Evolutionary conservation across 768 basidiomycete species (phyloP).

Genomic region (Coprinellus micaceus): DNA sequence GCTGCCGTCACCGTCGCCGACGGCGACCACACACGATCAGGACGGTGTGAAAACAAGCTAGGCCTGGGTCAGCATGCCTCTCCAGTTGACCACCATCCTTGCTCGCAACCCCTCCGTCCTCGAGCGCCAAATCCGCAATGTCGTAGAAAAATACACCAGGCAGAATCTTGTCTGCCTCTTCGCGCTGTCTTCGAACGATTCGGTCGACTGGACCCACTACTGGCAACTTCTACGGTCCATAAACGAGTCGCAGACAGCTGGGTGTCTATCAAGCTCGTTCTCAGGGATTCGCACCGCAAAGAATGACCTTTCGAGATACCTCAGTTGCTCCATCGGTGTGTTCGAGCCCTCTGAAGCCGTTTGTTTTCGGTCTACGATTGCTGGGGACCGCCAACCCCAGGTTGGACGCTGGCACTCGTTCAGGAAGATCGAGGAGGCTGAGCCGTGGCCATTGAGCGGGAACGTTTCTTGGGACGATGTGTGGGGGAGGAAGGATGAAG

Average conservation of each 20-base stretch:
- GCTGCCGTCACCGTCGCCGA: background rate
- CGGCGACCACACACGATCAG: background rate
- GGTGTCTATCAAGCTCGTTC: conserved; percentile 59
- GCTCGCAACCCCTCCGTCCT: conserved; percentile 34
- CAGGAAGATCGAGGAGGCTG: conserved; percentile 31
- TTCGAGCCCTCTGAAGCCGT: conserved; percentile 42
- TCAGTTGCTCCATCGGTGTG: conserved; percentile 57
- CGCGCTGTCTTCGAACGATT: conserved; percentile 41
- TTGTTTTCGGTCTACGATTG: conserved; percentile 61
- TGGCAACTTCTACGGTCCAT: conserved; percentile 38
- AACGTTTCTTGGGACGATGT: conserved; percentile 45
- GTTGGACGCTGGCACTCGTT: conserved; percentile 74
- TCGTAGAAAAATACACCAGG: conserved; percentile 26
- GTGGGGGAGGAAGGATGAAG: conserved; percentile 35
- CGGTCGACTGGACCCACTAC: conserved; percentile 36
- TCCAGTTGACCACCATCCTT: conserved; percentile 40
- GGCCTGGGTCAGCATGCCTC: conserved; percentile 14
- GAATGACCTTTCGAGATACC: conserved; percentile 12
- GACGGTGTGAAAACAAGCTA: conserved; percentile 3
- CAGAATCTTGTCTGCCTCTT: conserved; percentile 44
- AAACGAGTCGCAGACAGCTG: conserved; percentile 37
- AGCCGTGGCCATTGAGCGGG: conserved; percentile 12
- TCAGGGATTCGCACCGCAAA: conserved; percentile 19
- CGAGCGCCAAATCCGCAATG: conserved; percentile 28
- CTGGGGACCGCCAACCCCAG: conserved; percentile 53